Base-by-base conservation (phyloP, 2,329 filamentous ascomycete species). In the Lachnellula cervina region DNA sequence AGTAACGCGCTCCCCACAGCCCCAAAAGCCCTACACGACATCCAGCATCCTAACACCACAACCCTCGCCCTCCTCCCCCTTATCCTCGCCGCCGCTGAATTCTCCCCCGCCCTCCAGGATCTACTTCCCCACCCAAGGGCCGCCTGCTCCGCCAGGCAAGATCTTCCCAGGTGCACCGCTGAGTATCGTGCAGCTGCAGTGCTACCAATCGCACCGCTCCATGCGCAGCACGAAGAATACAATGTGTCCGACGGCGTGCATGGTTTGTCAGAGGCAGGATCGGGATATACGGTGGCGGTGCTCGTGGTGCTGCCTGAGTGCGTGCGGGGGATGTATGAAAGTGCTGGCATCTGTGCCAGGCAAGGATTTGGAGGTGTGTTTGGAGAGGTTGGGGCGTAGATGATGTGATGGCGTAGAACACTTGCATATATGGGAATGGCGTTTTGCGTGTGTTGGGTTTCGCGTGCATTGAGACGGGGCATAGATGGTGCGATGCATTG, bases 281-380 rank as follows among this genome's bases (percentile, higher is more conserved):
- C 58, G 54, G 2, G 64, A 68, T 32, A 59, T 48, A 17, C 53
- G 66, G 19, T 70, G 64, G 64, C 61, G 59, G 43, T 71, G 69
- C 48, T 62, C 61, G 21, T 71, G 69, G 69, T 71, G 69, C 46
- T 69, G 65, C 52, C 48, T 71, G 34, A 64, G 68, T 45, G 61
- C 64, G 19, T 71, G 69, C 55, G 61, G 56, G n/a, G 54, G 45
- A 32, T 71, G 69, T 55, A 67, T 69, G 63, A 54, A 65, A 46
- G 52, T 61, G 13, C 54, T 70, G 37, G 48, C 55, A 23, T 60
- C 55, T 2, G 59, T 62, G 32, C 60, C 64, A 2, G 62, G 60
- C 44, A 66, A 62, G 45, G 66, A 69, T 56, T 40, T 70, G 35
- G 57, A 40, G 8, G n/a, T 59, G 16, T 62, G 57, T 25, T 52